Percentiles rank a stretch among this genome's conserved stretches.
Evolutionary conservation across 176 grass and related monocot genomes (phyloP).

Genomic region (Triticum monococcum): DNA sequence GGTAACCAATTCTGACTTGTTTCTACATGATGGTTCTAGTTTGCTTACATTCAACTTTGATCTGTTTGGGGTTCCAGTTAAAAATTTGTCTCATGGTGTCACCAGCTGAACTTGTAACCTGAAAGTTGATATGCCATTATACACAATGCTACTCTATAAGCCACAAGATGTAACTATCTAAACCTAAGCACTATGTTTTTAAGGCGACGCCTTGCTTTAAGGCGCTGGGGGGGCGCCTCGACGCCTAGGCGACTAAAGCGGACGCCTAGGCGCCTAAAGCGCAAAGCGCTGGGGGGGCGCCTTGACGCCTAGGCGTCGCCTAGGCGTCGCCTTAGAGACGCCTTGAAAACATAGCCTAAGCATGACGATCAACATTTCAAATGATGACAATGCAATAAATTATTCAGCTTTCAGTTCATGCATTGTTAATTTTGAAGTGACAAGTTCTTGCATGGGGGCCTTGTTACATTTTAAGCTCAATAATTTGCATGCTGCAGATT

Average conservation of each 20-base stretch:
- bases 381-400: background rate
- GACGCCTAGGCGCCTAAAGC: too few species aligned
- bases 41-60: background rate
- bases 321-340: too few species aligned
- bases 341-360: too few species aligned
- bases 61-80: background rate
- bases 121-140: background rate
- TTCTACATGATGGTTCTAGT: background rate
- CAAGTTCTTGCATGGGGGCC: background rate
- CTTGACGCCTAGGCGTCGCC: too few species aligned
- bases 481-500: conserved; percentile 56
- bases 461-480: background rate
- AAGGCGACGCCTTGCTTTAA: too few species aligned
- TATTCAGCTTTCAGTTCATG: background rate
- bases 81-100: background rate
- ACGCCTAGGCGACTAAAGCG: too few species aligned
- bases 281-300: too few species aligned
- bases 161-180: background rate
- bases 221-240: too few species aligned
- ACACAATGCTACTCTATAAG: background rate
- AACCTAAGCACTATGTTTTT: background rate
- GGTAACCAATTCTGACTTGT: conserved; percentile 44
- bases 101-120: background rate
- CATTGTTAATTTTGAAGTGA: background rate
- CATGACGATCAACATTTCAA: background rate